phyloP scores from a whole-genome alignment of 2,329 filamentous ascomycete species.

The Grosmannia serpens region DNA sequence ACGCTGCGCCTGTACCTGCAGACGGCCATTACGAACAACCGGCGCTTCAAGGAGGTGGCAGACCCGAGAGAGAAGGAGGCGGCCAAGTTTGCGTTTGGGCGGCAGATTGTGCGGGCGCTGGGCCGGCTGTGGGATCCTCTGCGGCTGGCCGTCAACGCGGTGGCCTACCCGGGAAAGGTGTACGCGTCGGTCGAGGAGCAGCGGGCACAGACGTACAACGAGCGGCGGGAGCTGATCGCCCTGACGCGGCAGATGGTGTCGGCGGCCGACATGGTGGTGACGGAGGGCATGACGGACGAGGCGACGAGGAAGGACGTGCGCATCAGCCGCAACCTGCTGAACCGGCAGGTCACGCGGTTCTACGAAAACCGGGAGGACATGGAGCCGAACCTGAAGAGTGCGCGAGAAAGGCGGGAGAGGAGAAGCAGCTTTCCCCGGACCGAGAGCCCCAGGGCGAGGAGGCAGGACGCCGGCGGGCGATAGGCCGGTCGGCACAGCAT shows the following conservation, averaged over 20 bases:
- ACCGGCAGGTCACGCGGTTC: constrained; percentile 18
- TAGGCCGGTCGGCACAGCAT: not conserved
- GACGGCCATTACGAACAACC: constrained; percentile 37
- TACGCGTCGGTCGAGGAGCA: too few species aligned
- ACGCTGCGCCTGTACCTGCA: constrained; percentile 45
- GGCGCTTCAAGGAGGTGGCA: constrained; percentile 22
- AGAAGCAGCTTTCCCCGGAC: not conserved
- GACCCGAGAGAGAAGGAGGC: constrained; percentile 17
- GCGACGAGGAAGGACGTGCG: constrained; percentile 21
- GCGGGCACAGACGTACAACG: constrained; percentile 17
- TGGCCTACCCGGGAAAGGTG: constrained; percentile 19
- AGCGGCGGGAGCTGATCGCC: constrained; percentile 29
- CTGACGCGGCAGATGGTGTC: constrained; percentile 34
- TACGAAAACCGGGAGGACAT: constrained; percentile 10
- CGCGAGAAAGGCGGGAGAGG: not conserved
- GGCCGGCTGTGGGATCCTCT: constrained; percentile 39
- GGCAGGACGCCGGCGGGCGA: not conserved
- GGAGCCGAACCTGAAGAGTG: not conserved
- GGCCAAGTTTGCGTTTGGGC: constrained; percentile 33
- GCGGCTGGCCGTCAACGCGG: constrained; percentile 19
- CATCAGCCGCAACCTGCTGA: constrained; percentile 18
- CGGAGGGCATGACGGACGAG: constrained; percentile 26
- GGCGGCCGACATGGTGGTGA: constrained; percentile 30
- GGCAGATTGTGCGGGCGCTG: constrained; percentile 39
- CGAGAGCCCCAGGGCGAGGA: not conserved